phyloP scores from a whole-genome alignment of 2,329 filamentous ascomycete species.

The Xylariaceae sp. region DNA sequence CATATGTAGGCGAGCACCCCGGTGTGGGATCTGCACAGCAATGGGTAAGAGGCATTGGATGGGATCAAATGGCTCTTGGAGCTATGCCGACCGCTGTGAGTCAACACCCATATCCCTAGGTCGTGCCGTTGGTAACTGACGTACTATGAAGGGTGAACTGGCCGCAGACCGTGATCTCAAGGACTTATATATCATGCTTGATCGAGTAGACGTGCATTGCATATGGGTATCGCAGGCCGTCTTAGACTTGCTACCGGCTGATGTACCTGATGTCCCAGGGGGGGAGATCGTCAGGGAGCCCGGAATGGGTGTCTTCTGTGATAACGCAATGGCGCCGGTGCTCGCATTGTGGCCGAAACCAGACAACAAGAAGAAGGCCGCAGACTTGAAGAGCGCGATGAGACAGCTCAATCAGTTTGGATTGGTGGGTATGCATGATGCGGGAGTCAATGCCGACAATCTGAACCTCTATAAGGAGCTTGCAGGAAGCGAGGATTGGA shows the following conservation, averaged over 20 bases:
- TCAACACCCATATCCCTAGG: slow-evolving; percentile 15
- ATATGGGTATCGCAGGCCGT: slow-evolving; percentile 63
- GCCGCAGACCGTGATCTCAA: slow-evolving; percentile 47
- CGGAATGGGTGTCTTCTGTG: slow-evolving; percentile 64
- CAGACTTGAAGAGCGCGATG: slow-evolving; percentile 57
- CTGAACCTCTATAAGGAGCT: slow-evolving; percentile 51
- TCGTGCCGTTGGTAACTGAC: slow-evolving; percentile 23
- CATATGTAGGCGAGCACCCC: slow-evolving; percentile 47
- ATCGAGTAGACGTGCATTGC: slow-evolving; percentile 66
- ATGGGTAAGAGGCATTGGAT: slow-evolving; percentile 64
- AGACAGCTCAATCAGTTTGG: slow-evolving; percentile 57
- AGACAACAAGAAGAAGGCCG: slow-evolving; percentile 45
- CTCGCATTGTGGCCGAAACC: slow-evolving; percentile 53
- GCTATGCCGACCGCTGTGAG: slow-evolving; percentile 61
- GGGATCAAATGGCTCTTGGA: slow-evolving; percentile 63
- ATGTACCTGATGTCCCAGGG: slow-evolving; percentile 51
- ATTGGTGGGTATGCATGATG: slow-evolving; percentile 64
- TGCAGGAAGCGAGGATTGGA: slow-evolving; percentile 49
- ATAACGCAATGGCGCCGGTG: slow-evolving; percentile 65
- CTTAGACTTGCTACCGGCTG: slow-evolving; percentile 52
- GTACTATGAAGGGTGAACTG: slow-evolving; percentile 45
- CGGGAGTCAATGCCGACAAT: slow-evolving; percentile 53
- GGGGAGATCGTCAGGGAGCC: slow-evolving; percentile 59
- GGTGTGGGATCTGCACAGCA: slow-evolving; percentile 48
- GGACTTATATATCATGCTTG: slow-evolving; percentile 61